Percentiles rank a stretch among this genome's conserved stretches.
Conservation (phyloP, 108 stramenopile species). For the Cyclotella kingstonii region DNA sequence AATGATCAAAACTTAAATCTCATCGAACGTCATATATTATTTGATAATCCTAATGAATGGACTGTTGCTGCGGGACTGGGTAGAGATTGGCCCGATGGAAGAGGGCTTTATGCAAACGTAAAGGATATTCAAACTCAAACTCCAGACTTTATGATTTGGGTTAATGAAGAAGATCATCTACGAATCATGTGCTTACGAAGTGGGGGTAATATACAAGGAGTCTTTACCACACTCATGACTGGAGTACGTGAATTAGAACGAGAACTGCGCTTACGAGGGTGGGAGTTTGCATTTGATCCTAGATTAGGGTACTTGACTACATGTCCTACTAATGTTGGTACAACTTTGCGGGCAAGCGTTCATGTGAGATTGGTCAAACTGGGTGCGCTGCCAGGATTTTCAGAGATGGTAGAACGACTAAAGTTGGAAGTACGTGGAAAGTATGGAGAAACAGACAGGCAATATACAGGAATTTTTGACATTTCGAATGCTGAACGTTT, state of each 20-base stretch:
- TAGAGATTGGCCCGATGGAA: conserved; percentile 86
- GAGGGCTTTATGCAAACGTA: conserved; percentile 71
- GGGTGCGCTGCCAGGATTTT: conserved; percentile 61
- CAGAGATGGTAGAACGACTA: conserved; percentile 54
- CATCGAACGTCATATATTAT: conserved; percentile 75
- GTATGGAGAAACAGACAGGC: conserved; percentile 44
- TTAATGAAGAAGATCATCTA: conserved; percentile 91
- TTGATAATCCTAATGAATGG: conserved; percentile 84
- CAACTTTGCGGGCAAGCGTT: conserved; percentile 82
- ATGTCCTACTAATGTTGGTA: conserved; percentile 88
- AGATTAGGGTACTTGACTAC: conserved; percentile 73
- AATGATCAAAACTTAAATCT: conserved; percentile 76
- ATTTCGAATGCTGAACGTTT: conserved; percentile 87
- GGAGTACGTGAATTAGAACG: conserved; percentile 61
- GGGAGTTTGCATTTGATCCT: conserved; percentile 52
- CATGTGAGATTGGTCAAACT: conserved; percentile 79
- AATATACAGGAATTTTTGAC: conserved; percentile 75
- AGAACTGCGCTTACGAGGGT: conserved; percentile 50
- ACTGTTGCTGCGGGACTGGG: conserved; percentile 72
- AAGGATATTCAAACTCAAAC: conserved; percentile 37
- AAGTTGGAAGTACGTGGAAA: conserved; percentile 57
- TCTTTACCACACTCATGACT: conserved; percentile 68
- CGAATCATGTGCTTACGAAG: conserved; percentile 81
- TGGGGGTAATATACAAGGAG: conserved; percentile 87
- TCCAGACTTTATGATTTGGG: conserved; percentile 87